Evolutionary conservation across 352 stramenopile genomes (phyloP).

Genomic region (Globisporangium takayamanum): DNA sequence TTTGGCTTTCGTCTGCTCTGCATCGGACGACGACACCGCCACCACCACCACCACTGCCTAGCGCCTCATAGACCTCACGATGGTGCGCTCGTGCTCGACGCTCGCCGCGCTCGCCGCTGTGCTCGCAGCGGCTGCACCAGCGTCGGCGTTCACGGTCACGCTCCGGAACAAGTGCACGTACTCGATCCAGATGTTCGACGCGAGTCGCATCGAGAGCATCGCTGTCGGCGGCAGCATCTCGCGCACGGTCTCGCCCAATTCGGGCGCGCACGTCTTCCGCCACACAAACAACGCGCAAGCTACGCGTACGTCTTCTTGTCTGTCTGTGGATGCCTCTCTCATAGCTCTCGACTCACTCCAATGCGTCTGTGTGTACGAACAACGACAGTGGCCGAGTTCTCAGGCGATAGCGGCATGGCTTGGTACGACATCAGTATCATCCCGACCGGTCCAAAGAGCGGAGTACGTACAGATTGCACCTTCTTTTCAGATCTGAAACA

Average conservation of each 20-base stretch:
- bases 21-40: not conserved
- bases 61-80: not conserved
- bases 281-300: slow-evolving; percentile 38
- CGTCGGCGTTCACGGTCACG: slow-evolving; percentile 31
- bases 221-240: slow-evolving; percentile 20
- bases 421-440: slow-evolving; percentile 83
- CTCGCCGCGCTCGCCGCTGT: slow-evolving; percentile 15
- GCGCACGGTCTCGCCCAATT: slow-evolving; percentile 27
- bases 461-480: slow-evolving; percentile 13
- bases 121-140: slow-evolving; percentile 22
- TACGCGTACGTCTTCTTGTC: slow-evolving; percentile 26
- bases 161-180: slow-evolving; percentile 44
- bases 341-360: too few relatives aligned
- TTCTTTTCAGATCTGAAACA: too few relatives aligned
- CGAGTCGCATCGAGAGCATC: slow-evolving; percentile 27
- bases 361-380: not conserved
- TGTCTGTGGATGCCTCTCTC: not conserved
- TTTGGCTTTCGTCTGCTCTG: slow-evolving; percentile 6
- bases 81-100: slow-evolving; percentile 23
- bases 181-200: slow-evolving; percentile 45
- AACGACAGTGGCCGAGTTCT: slow-evolving; percentile 56
- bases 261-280: slow-evolving; percentile 38
- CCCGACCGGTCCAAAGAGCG: slow-evolving; percentile 39
- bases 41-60: not conserved
- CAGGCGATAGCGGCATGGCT: slow-evolving; percentile 31